A percentile compares a stretch with the other conserved stretches of the same genome.
phyloP scores from a whole-genome alignment of 305 asterid species.

The Ajuga reptans region DNA sequence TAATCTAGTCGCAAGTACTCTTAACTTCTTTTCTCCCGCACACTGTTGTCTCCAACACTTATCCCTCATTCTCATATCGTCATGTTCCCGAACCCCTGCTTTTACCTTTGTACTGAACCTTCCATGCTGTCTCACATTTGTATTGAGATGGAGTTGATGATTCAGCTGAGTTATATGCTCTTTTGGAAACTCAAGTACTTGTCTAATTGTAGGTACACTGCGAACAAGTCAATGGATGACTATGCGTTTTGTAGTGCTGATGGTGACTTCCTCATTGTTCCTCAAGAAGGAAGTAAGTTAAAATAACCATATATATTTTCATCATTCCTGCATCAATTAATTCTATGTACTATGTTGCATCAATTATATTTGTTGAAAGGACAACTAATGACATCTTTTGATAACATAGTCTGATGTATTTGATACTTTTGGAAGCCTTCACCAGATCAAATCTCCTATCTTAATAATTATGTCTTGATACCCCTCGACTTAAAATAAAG shows the following conservation, averaged over 20 bases:
- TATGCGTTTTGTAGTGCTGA: slow-evolving; percentile 95
- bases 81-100: not conserved
- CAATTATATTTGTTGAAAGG: not conserved
- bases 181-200: slow-evolving; percentile 16
- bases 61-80: not conserved
- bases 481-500: not conserved
- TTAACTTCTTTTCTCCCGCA: not conserved
- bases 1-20: not conserved
- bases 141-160: not conserved
- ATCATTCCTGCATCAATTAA: not conserved
- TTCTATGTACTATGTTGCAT: slow-evolving; percentile 2
- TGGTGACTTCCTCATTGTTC: slow-evolving; percentile 92
- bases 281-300: slow-evolving; percentile 89
- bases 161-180: slow-evolving; percentile 10
- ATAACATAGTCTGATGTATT: not conserved
- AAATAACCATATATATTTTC: slow-evolving; percentile 1
- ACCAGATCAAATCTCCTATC: not conserved
- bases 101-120: not conserved
- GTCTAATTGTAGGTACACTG: slow-evolving; percentile 56
- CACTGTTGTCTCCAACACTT: not conserved
- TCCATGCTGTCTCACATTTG: not conserved
- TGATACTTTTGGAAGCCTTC: not conserved
- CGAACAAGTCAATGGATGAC: slow-evolving; percentile 83
- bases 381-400: not conserved
- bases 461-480: not conserved